Conservation (phyloP, 768 basidiomycete species). For the Boletus tylopilopsis region DNA sequence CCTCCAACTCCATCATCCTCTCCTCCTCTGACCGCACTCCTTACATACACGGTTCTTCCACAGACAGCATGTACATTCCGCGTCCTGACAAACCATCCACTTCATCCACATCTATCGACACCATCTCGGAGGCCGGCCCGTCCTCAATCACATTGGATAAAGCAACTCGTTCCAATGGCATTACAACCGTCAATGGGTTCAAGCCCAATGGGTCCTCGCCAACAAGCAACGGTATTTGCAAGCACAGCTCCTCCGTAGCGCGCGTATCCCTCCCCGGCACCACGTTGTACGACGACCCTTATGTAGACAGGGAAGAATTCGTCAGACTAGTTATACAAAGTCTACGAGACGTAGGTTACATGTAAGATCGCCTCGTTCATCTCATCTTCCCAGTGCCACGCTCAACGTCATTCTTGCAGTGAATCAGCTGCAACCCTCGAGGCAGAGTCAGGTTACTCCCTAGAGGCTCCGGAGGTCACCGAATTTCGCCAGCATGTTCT, state of each 20-base stretch:
- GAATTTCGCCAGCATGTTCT: conserved; percentile 79
- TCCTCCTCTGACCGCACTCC: conserved; percentile 19
- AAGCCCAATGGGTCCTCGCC: conserved; percentile 35
- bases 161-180: conserved; percentile 29
- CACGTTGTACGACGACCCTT: conserved; percentile 72
- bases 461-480: conserved; percentile 74
- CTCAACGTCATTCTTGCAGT: conserved; percentile 39
- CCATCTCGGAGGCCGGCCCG: conserved; percentile 47
- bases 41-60: conserved; percentile 25
- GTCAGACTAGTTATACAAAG: conserved; percentile 87
- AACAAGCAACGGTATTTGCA: conserved; percentile 48
- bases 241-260: conserved; percentile 47
- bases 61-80: conserved; percentile 48
- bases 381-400: conserved; percentile 3
- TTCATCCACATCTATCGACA: conserved; percentile 43
- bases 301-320: conserved; percentile 85
- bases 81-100: conserved; percentile 47
- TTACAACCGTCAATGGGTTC: conserved; percentile 43
- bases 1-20: conserved; percentile 32
- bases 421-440: conserved; percentile 87
- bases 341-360: conserved; percentile 81
- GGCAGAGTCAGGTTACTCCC: conserved; percentile 86
- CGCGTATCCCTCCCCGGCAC: conserved; percentile 70
- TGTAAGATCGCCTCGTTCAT: conserved; percentile 38
- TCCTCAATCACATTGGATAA: conserved; percentile 41